Evolutionary conservation across 2,329 filamentous ascomycete species (phyloP).

Genomic region (Metarhizium brunneum): DNA sequence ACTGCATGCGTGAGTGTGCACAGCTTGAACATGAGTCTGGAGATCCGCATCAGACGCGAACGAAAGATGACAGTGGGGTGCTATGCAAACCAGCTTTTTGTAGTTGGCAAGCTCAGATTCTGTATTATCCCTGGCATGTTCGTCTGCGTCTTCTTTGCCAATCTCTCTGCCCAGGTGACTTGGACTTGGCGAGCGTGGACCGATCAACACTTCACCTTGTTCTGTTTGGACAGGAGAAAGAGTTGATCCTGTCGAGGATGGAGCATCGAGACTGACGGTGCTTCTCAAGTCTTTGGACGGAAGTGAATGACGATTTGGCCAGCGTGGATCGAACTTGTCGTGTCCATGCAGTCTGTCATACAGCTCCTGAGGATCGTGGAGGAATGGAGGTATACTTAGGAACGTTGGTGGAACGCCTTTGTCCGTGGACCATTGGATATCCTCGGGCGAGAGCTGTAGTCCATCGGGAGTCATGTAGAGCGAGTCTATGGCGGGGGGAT

Average conservation of each 20-base stretch:
- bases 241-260: constrained; percentile 20
- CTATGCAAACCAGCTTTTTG: no score
- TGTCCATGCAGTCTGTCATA: no score
- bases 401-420: background rate
- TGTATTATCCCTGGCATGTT: no score
- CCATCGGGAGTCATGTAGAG: background rate
- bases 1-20: constrained; percentile 26
- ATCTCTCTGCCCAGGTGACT: no score
- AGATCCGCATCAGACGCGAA: constrained; percentile 7
- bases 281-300: constrained; percentile 11
- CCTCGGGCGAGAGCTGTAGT: background rate
- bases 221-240: constrained; percentile 22
- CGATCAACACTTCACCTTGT: constrained; percentile 12
- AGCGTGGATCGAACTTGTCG: background rate
- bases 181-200: constrained; percentile 5
- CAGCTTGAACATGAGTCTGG: constrained; percentile 15
- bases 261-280: constrained; percentile 15
- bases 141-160: no score
- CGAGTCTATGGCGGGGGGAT: background rate
- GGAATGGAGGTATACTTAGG: no score
- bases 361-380: no score
- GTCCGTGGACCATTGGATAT: background rate
- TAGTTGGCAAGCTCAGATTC: no score
- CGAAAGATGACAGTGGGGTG: no score
- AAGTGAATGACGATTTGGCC: background rate